Evolutionary conservation across 106 monocot genomes (phyloP), one percentile per base, ranked within the genome.

Genomic region (Allium cepa): DNA sequence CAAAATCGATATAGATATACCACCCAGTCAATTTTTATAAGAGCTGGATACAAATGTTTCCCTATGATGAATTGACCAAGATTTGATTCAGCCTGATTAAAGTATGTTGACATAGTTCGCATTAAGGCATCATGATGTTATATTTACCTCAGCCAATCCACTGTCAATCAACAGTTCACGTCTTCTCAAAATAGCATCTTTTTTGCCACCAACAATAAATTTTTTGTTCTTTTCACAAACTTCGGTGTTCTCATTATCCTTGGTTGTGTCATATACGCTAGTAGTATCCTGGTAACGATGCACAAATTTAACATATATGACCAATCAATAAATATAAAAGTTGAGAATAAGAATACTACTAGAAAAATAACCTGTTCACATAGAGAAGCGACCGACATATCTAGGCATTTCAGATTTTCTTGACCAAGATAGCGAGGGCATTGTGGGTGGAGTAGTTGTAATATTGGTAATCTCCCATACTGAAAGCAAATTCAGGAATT

Each of bases 391-490:
- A 97, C 71, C 14, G 62, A 57, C 70, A 62, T 76, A 73, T 70
- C 73, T 17, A 97, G 80, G 76, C 82, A 86, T 45, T 83, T 84
- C 66, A 89, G 48, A 66, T 92, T 86, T 67, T 78, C 92, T n/a
- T 83, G 88, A 62, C 73, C 66, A 75, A 97, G 68, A 75, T 87
- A 97, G 47, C 92, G 88, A 62, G 73, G 63, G 68, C 92, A 86
- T 7, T 78, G 82, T 10, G 96, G 96, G 77, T 86, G 88, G 36
- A 97, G 88, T 70, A 97, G 66, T 71, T 84, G 84, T 69, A 97
- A 73, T 69, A 97, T 11, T 47, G 68, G 77, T 0, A 84, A 79
- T 65, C 88, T 82, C 67, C 96, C 96, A 79, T 84, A 84, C 96
- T 97, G 68, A 13, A 36, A 36, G 36, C 36, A 36, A 36, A 3